These are phyloP conservation scores for Escallonia rubra DNA, from an alignment of 129 eudicot genomes.

Conservation along the genomic window DNA sequence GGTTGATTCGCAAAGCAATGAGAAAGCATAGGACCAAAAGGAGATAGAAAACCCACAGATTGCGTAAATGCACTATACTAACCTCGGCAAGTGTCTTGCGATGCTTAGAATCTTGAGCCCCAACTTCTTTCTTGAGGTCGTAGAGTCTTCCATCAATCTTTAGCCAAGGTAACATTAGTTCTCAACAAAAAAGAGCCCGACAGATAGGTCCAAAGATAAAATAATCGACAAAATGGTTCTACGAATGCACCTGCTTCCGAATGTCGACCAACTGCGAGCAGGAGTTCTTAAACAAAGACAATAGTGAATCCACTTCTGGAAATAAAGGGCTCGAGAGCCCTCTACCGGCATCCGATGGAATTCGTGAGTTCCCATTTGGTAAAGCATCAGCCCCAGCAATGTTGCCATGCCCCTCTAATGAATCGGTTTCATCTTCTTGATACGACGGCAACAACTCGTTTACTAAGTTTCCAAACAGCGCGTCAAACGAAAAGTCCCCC, in stretches of 20 bases:
- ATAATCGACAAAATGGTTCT: neutral
- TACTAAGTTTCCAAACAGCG: conserved; percentile 83
- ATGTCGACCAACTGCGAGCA: conserved; percentile 79
- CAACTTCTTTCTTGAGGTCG: conserved; percentile 80
- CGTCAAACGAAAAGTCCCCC: conserved; percentile 96
- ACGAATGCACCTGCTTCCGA: conserved; percentile 53
- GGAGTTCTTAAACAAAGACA: conserved; percentile 84
- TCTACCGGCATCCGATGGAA: conserved; percentile 44
- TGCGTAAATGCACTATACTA: neutral
- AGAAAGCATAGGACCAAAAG: neutral
- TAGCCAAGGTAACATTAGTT: conserved; percentile 16
- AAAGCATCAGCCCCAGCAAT: conserved; percentile 47
- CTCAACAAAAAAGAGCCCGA: conserved; percentile 9
- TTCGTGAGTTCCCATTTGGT: conserved; percentile 47
- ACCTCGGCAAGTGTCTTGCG: conserved; percentile 95
- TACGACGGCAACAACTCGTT: conserved; percentile 79
- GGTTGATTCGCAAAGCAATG: neutral
- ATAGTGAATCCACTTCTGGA: conserved; percentile 88
- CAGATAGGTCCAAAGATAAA: conserved; percentile 7
- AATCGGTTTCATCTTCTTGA: conserved; percentile 71
- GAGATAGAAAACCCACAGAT: neutral
- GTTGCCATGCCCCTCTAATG: conserved; percentile 56
- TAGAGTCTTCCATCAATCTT: conserved; percentile 76
- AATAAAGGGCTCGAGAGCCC: conserved; percentile 61
- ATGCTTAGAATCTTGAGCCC: conserved; percentile 84